These are phyloP conservation scores for Ophioceras dolichostomum DNA, from an alignment of 2,329 filamentous ascomycete species.

Conservation along the genomic window DNA sequence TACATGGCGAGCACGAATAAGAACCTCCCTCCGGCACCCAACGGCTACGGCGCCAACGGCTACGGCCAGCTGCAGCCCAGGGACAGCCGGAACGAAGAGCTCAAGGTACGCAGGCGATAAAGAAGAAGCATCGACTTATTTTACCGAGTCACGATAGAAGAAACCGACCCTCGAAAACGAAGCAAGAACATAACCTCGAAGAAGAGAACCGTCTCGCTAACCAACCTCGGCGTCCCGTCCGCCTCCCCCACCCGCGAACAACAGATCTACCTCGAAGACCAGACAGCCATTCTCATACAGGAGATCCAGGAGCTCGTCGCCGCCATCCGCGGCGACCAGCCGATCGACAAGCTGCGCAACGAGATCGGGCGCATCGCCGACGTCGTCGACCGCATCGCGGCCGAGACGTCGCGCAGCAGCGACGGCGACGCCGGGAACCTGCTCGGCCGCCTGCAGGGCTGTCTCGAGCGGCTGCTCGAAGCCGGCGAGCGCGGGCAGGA, in stretches of 20 bases:
- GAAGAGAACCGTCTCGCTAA: too few species aligned
- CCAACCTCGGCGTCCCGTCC: neutral
- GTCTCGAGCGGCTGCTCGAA: constrained; percentile 52
- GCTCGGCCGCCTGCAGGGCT: constrained; percentile 45
- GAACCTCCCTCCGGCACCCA: constrained; percentile 19
- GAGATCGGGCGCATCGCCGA: constrained; percentile 59
- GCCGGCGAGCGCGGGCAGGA: constrained; percentile 49
- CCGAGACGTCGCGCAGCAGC: constrained; percentile 47
- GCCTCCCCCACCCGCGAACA: neutral
- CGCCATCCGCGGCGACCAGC: constrained; percentile 53
- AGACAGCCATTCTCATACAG: constrained; percentile 66
- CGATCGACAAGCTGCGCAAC: constrained; percentile 51
- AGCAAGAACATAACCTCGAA: too few species aligned
- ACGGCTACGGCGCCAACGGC: constrained; percentile 20
- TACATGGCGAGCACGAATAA: constrained; percentile 21
- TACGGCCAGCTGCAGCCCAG: constrained; percentile 14
- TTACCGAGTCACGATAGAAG: neutral
- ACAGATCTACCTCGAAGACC: constrained; percentile 69
- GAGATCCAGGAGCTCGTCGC: constrained; percentile 73
- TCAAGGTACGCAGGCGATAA: constrained; percentile 24
- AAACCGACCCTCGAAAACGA: too few species aligned
- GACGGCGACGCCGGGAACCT: constrained; percentile 32
- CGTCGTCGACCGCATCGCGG: constrained; percentile 58
- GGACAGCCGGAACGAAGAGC: constrained; percentile 33
- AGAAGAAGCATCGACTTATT: constrained; percentile 7